Base-by-base conservation (phyloP, 352 stramenopile genomes). In the Pythium insidiosum region DNA sequence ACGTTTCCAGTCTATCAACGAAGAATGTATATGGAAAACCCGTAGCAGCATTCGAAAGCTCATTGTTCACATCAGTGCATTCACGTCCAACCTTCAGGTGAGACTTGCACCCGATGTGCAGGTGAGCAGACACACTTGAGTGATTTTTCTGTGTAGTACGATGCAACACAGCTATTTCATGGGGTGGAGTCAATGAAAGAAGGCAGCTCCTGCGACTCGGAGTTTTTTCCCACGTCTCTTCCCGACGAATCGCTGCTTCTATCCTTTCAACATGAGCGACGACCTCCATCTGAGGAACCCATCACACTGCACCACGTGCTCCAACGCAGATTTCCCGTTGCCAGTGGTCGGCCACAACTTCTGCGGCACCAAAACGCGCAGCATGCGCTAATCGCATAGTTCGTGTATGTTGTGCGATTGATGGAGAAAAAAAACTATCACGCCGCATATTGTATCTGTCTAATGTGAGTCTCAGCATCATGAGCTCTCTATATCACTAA, bases 61-160 rank as follows among this genome's bases (percentile, higher is more conserved):
- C 13, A 46, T 59, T 11, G 54, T 65, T 30, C 56, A 65, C 34
- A 43, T 65, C 4, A 65, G 56, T 16, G 50, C 56, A 11, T 65
- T 65, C 38, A 65, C 56, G 3, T 65, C 56, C 3, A 65, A 61
- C 36, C 35, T 65, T 13, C 56, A 63, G 55, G 55, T 63, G 50
- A 2, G 20, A 23, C 4, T 23, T 4, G 4, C 6, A 35, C 23
- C 24, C 24, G n/a, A 30, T 39, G 41, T n/a, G n/a, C n/a, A n/a
- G n/a, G n/a, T n/a, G n/a, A n/a, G n/a, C n/a, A n/a, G n/a, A n/a
- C n/a, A n/a, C n/a, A n/a, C n/a, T n/a, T n/a, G n/a, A n/a, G n/a
- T n/a, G n/a, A n/a, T 42, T 20, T 39, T 31, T 4, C 7, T 36
- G 6, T 28, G 15, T 21, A 63, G 49, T 58, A 63, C 26, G 55